Evolutionary conservation across 345 rosid species (phyloP).

Genomic region (Populus nigra): DNA sequence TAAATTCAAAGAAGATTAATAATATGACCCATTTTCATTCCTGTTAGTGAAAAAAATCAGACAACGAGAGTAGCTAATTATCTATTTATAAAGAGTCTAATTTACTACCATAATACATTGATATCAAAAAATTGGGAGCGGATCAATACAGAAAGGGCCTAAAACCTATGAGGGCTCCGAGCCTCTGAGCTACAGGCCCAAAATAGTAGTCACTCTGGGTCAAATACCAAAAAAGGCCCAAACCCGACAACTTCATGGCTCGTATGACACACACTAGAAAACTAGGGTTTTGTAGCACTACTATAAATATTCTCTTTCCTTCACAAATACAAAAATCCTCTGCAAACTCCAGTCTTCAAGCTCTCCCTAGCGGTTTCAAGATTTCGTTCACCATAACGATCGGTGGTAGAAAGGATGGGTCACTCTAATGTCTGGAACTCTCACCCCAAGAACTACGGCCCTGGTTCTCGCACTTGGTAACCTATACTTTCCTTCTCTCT

Average conservation of each 20-base stretch:
- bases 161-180: background rate
- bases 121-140: background rate
- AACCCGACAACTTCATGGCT: background rate
- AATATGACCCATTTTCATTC: no score
- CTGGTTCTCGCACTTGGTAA: constrained; percentile 58
- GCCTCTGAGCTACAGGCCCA: background rate
- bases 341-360: background rate
- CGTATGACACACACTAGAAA: background rate
- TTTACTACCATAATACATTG: no score
- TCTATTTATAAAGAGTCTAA: no score
- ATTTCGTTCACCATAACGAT: background rate
- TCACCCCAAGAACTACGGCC: constrained; percentile 58
- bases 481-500: background rate
- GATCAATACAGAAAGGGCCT: background rate
- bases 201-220: background rate
- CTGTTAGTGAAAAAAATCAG: no score
- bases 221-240: background rate
- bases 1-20: no score
- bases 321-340: rapidly evolving
- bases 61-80: no score
- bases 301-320: background rate
- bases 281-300: background rate
- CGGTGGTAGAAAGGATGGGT: constrained; percentile 30
- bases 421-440: constrained; percentile 58
- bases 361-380: background rate